A percentile compares a stretch with the other conserved stretches of the same genome.
phyloP scores from a whole-genome alignment of 441 rosid species.

The Dalechampia spathulata region DNA sequence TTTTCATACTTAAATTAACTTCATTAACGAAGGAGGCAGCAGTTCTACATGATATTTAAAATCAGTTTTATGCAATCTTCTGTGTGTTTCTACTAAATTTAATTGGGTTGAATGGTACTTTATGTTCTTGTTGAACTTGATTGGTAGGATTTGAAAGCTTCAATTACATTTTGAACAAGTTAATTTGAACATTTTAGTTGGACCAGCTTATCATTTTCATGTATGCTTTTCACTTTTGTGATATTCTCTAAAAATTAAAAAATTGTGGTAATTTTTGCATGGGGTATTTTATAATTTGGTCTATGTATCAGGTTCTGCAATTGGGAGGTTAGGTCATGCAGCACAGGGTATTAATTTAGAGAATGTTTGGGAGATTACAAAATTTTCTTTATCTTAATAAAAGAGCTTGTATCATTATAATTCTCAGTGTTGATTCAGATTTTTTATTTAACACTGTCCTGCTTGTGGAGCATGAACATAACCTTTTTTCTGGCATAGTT shows the following conservation, averaged over 20 bases:
- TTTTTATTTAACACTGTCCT: background rate
- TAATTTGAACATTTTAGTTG: too few species aligned
- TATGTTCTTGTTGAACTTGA: too few species aligned
- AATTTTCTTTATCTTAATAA: too few species aligned
- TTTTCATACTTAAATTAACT: background rate
- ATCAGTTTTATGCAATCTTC: too few species aligned
- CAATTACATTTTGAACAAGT: background rate
- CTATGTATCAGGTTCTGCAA: background rate
- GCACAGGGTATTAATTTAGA: background rate
- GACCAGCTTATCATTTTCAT: too few species aligned
- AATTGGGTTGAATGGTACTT: too few species aligned
- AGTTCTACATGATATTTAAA: too few species aligned
- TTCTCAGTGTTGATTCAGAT: background rate
- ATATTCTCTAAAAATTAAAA: too few species aligned
- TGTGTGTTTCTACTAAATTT: too few species aligned
- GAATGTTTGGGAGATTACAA: background rate
- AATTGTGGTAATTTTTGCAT: background rate
- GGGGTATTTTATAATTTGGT: background rate
- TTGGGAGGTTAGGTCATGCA: background rate
- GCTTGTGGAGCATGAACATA: too few species aligned
- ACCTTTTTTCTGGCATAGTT: background rate
- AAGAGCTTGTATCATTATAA: background rate
- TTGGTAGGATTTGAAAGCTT: too few species aligned
- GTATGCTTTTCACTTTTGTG: too few species aligned
- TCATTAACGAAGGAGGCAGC: background rate